Evolutionary conservation across 2,329 filamentous ascomycete species (phyloP).

Genomic region (Ilyonectria sp.): DNA sequence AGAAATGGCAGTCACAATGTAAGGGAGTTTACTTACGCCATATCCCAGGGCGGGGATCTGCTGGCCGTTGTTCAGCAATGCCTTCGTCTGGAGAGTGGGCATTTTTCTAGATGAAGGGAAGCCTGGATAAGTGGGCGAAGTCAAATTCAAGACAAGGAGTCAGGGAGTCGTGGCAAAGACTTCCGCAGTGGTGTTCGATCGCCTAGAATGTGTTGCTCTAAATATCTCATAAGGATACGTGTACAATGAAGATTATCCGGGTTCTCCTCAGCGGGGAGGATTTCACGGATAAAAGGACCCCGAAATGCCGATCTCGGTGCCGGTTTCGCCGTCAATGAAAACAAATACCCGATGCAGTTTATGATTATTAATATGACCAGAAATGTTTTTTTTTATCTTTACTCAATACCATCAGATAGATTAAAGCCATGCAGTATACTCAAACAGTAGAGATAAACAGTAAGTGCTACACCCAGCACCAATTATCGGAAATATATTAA

Average conservation of each 20-base stretch:
- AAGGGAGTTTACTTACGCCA: neutral
- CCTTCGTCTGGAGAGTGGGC: neutral
- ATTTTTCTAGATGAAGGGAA: neutral
- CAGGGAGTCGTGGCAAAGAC: neutral
- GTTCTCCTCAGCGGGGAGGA: neutral
- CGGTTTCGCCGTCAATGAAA: neutral
- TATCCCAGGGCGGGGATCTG: neutral
- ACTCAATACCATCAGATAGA: too few species aligned
- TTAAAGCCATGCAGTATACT: too few species aligned
- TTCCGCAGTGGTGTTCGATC: neutral
- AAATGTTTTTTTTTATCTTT: too few species aligned
- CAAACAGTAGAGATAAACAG: too few species aligned
- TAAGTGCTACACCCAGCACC: too few species aligned
- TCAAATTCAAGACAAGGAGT: neutral
- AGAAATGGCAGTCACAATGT: neutral
- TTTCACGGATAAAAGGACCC: neutral
- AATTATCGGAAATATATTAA: too few species aligned
- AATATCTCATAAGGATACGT: neutral
- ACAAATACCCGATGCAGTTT: neutral
- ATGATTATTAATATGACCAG: neutral
- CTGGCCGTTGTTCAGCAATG: neutral
- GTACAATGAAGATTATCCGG: neutral
- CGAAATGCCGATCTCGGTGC: neutral
- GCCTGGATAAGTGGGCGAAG: neutral
- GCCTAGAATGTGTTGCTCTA: neutral